Conservation (phyloP, 2,329 filamentous ascomycete species). For the Mycosphaerella arachidis region DNA sequence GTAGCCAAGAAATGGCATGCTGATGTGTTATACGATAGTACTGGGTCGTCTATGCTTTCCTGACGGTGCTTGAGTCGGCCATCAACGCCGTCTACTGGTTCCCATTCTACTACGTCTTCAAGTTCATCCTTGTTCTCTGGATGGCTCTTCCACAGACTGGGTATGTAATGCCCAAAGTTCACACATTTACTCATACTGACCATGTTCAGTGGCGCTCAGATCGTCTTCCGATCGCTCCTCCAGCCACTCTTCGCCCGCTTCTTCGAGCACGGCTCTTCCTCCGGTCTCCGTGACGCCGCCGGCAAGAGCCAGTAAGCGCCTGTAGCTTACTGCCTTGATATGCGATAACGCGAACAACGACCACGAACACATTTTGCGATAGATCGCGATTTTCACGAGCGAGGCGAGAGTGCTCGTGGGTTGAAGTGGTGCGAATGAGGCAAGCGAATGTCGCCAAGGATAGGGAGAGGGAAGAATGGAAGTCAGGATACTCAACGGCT, state of each 20-base stretch:
- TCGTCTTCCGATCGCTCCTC: conserved; percentile 95
- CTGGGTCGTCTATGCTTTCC: conserved; percentile 80
- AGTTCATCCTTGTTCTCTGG: conserved; percentile 96
- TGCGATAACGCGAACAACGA: background rate
- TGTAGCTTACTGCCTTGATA: background rate
- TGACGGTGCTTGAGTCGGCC: conserved; percentile 78
- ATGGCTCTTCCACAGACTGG: conserved; percentile 90
- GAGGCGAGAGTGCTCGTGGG: background rate
- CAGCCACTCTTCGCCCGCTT: conserved; percentile 88
- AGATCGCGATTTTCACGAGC: background rate
- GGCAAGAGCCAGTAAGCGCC: conserved; percentile 29
- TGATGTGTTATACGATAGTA: conserved; percentile 49
- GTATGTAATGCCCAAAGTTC: conserved; percentile 33
- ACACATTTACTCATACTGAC: conserved; percentile 13
- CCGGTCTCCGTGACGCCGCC: conserved; percentile 66
- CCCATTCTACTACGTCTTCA: conserved; percentile 99
- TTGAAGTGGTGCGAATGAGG: background rate
- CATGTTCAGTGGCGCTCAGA: conserved; percentile 72
- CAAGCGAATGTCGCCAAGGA: background rate
- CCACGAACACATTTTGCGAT: background rate
- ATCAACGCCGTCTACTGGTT: conserved; percentile 89
- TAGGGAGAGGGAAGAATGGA: background rate
- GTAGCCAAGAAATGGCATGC: background rate
- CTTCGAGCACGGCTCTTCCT: conserved; percentile 69
- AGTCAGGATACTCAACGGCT: background rate